Evolutionary conservation across 106 monocot species (phyloP), one percentile per base, ranked within the genome.

Genomic region (Iris macrosiphon): DNA sequence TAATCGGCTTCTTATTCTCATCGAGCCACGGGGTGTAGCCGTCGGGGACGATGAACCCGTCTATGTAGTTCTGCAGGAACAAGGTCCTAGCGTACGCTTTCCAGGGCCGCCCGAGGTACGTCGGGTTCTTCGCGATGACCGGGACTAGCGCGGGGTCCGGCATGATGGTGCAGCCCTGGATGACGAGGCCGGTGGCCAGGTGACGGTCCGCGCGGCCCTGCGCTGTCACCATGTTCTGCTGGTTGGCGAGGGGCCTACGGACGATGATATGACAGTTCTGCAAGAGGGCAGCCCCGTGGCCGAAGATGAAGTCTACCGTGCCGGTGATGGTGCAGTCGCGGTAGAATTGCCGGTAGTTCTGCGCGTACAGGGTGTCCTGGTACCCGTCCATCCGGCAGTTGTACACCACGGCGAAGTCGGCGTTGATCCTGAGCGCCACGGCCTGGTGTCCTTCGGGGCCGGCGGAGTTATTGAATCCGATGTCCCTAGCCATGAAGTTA

Each of bases 261-360:
- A 67, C 77, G 14, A 77, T 19, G 41, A 89, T 58, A 2, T 55
- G 19, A 71, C 84, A 89, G 84, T 89, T 84, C 47, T 89, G 89
- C 63, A 89, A 56, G 59, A 77, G 29, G 17, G 62, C 32, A 11
- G 60, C 44, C 14, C 79, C 68, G 66, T 88, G 61, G 59, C 88
- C 88, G 66, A 88, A 88, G 68, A 89, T 71, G 74, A 84, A 89
- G 68, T 89, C 89, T 60, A 89, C 70, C 49, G 88, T 89, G 55
- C 88, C 88, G 28, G 79, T 41, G 69, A 89, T 70, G 52, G 60
- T 60, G 71, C 86, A 87, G 10, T 78, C 77, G 15, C 81, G 69
- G 66, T 74, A 87, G 77, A 67, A 87, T 37, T 89, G 89, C 13
- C 84, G 73, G 30, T 68, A 55, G 24, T 73, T 62, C 61, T 79